Conservation (phyloP, 2,329 filamentous ascomycete genomes). For the Neurospora crassa region DNA sequence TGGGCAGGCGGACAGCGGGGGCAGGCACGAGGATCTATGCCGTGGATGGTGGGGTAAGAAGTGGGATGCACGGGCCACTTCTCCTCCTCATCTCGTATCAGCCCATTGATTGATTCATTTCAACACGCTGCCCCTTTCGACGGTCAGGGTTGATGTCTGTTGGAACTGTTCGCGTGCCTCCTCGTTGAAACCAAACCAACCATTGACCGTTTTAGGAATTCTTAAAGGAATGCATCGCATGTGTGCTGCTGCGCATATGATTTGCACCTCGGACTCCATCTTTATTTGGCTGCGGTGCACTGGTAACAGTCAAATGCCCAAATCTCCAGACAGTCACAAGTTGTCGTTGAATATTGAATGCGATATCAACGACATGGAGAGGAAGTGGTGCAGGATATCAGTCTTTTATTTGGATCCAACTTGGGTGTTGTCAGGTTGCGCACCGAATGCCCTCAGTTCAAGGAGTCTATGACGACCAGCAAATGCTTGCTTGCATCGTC, state of each 20-base stretch:
- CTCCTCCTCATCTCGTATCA: background rate
- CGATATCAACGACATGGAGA: background rate
- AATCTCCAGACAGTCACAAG: background rate
- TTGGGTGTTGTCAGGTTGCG: background rate
- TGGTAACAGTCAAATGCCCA: background rate
- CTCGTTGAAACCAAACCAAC: background rate
- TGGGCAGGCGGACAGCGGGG: background rate
- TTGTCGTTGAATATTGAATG: background rate
- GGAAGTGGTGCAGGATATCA: background rate
- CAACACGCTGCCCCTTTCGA: background rate
- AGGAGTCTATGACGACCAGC: background rate
- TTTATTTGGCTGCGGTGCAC: background rate
- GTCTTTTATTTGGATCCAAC: background rate
- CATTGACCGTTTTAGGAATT: background rate
- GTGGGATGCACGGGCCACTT: background rate
- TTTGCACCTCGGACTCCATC: background rate
- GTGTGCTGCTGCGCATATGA: background rate
- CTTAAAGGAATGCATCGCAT: background rate
- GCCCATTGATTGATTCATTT: slow-evolving; percentile 1
- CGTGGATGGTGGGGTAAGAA: background rate
- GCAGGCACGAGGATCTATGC: background rate
- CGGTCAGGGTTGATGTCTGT: background rate
- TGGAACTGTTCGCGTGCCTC: background rate
- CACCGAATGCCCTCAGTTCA: background rate
- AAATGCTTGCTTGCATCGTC: background rate